phyloP scores from a whole-genome alignment of 306 rosid species.

The Oxytropis ochrocephala region DNA sequence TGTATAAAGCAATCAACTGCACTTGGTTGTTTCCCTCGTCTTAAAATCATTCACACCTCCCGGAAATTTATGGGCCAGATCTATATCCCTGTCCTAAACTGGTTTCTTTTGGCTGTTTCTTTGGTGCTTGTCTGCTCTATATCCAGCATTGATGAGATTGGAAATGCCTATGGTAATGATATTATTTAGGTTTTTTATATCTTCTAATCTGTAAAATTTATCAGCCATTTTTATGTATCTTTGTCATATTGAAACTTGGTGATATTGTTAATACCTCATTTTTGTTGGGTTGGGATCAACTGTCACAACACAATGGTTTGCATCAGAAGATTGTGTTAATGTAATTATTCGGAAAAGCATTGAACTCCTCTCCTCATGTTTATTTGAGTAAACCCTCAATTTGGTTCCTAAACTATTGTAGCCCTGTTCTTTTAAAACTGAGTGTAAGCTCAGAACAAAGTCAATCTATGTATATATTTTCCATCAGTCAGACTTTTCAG shows the following conservation, averaged over 20 bases:
- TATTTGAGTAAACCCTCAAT: too few relatives aligned
- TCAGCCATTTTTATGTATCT: not conserved
- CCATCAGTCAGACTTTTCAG: not conserved
- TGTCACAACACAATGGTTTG: not conserved
- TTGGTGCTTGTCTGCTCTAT: conserved; percentile 70
- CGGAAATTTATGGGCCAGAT: conserved; percentile 99
- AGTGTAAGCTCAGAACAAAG: not conserved
- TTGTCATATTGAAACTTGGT: conserved; percentile 12
- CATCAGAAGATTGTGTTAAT: not conserved
- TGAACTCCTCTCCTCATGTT: not conserved
- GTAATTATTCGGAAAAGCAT: not conserved
- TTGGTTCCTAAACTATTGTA: too few relatives aligned
- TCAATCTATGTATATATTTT: not conserved
- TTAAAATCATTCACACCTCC: conserved; percentile 87
- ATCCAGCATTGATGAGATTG: conserved; percentile 85
- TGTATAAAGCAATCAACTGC: conserved; percentile 96
- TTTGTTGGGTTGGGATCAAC: not conserved
- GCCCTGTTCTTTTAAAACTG: not conserved
- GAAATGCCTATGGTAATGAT: conserved; percentile 91
- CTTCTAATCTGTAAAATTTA: not conserved
- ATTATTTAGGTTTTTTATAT: not conserved
- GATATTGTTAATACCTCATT: not conserved
- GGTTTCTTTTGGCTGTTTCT: conserved; percentile 84
- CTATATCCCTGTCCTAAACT: conserved; percentile 87
- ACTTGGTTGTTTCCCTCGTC: conserved; percentile 99